Percentiles rank a stretch among this genome's conserved stretches.
phyloP scores from a whole-genome alignment of 2,329 filamentous ascomycete genomes.

The Botryotinia globosa region DNA sequence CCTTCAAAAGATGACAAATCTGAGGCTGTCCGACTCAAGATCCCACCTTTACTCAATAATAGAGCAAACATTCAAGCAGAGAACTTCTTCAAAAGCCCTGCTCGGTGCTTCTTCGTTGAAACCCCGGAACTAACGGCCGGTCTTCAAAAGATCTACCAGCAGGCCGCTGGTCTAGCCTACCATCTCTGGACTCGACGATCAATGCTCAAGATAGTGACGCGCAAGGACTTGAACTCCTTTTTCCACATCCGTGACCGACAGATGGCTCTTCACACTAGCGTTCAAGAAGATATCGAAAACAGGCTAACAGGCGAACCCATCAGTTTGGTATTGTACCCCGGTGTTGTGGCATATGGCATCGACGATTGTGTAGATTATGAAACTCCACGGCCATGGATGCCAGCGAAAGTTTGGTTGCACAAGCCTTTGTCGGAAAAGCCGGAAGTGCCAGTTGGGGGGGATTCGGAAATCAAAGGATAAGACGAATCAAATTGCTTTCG shows the following conservation, averaged over 20 bases:
- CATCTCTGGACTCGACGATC: conserved; percentile 25
- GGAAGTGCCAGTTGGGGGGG: neutral
- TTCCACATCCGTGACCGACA: conserved; percentile 17
- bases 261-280: conserved; percentile 19
- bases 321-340: conserved; percentile 24
- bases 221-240: conserved; percentile 1
- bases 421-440: neutral
- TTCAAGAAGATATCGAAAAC: conserved; percentile 24
- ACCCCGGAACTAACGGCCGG: neutral
- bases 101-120: conserved; percentile 8
- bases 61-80: neutral
- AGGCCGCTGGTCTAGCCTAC: conserved; percentile 22
- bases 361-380: conserved; percentile 27
- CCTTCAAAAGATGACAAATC: neutral
- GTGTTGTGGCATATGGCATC: conserved; percentile 20
- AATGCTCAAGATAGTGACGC: conserved; percentile 18
- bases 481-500: neutral
- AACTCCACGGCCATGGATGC: conserved; percentile 21
- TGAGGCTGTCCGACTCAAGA: conserved; percentile 8
- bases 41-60: neutral
- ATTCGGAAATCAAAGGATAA: neutral
- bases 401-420: conserved; percentile 25
- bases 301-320: conserved; percentile 22
- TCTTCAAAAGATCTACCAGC: conserved; percentile 20
- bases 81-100: conserved; percentile 17